Percentiles rank a stretch among this genome's conserved stretches.
Conservation (phyloP, 352 stramenopile species). For the Blastocystis sp. region DNA sequence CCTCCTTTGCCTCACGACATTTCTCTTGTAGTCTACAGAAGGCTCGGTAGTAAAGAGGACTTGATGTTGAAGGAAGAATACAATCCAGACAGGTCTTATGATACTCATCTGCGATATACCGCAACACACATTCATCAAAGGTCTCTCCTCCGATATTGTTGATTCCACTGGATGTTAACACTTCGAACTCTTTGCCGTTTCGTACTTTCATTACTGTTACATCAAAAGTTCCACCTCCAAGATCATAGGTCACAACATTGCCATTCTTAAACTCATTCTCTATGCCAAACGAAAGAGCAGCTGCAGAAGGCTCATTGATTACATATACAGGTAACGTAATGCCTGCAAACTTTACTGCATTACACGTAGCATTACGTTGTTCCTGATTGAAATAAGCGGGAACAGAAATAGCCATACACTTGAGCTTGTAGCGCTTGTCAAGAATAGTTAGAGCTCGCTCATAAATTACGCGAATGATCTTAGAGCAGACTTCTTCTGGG, state of each 20-base stretch:
- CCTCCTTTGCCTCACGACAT: slow-evolving; percentile 26
- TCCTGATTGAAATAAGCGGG: not conserved
- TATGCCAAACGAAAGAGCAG: slow-evolving; percentile 94
- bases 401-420: not conserved
- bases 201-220: not conserved
- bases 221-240: slow-evolving; percentile 47
- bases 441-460: not conserved
- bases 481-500: not conserved
- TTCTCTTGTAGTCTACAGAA: not conserved
- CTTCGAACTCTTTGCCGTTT: slow-evolving; percentile 71
- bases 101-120: not conserved
- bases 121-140: slow-evolving; percentile 69
- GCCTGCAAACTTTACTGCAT: not conserved
- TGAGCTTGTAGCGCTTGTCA: not conserved
- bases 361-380: not conserved
- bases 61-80: not conserved
- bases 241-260: slow-evolving; percentile 65
- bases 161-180: slow-evolving; percentile 79
- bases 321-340: not conserved
- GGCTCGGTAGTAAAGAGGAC: not conserved
- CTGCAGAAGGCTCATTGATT: slow-evolving; percentile 90
- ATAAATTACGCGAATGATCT: not conserved
- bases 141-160: slow-evolving; percentile 83
- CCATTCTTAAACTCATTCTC: slow-evolving; percentile 88
- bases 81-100: not conserved